phyloP scores from a whole-genome alignment of 108 stramenopile species.

The Pseudonitzschia delicatissima region DNA sequence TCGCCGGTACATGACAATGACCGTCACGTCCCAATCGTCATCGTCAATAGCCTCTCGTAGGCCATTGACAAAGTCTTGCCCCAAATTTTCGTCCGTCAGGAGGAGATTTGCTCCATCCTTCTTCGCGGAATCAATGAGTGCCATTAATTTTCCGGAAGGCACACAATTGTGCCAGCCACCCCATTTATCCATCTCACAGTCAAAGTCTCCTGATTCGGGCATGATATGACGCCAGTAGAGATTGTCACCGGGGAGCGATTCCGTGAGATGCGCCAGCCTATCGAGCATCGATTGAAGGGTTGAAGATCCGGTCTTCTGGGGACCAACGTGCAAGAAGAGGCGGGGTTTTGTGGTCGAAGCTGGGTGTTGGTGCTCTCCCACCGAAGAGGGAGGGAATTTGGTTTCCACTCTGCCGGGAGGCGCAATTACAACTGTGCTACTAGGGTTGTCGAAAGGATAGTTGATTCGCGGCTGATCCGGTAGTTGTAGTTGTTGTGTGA shows the following conservation, averaged over 20 bases:
- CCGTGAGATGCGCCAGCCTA: conserved; percentile 1
- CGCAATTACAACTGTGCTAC: too few species aligned
- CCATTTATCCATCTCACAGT: conserved; percentile 8
- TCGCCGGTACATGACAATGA: conserved; percentile 15
- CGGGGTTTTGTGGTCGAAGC: not conserved
- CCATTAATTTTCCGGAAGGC: not conserved
- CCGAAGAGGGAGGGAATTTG: too few species aligned
- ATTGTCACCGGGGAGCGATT: not conserved
- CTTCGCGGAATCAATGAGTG: not conserved
- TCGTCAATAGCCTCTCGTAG: conserved; percentile 7
- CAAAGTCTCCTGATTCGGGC: conserved; percentile 3
- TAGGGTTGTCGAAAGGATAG: too few species aligned
- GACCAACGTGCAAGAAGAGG: conserved; percentile 16
- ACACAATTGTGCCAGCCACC: not conserved
- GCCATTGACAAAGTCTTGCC: not conserved
- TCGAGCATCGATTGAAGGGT: conserved; percentile 12
- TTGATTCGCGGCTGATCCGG: too few species aligned
- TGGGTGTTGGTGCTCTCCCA: not conserved
- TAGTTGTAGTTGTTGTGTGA: not conserved
- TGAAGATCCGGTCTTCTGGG: conserved; percentile 13
- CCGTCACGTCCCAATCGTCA: conserved; percentile 14
- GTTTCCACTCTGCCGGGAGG: too few species aligned
- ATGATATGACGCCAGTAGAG: not conserved
- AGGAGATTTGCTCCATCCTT: conserved; percentile 4
- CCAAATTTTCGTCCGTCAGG: conserved; percentile 16